These are phyloP conservation scores for Lenwebbia sp. DNA, from an alignment of 345 rosid genomes.

Conservation along the genomic window DNA sequence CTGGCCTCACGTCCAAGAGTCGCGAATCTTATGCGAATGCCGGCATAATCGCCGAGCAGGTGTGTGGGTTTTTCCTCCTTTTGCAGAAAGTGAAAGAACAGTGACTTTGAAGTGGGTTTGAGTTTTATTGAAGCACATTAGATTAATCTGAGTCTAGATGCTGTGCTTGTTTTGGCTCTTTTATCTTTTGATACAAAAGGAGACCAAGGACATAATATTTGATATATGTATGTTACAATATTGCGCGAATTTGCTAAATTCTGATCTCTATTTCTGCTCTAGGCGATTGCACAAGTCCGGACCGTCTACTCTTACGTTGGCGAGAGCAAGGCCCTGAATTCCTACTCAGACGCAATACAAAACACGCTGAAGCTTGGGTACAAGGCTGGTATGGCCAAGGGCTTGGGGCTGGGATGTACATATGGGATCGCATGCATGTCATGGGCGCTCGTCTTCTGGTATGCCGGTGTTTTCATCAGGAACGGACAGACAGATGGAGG, in stretches of 20 bases:
- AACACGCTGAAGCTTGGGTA: constrained; percentile 92
- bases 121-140: not conserved
- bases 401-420: constrained; percentile 95
- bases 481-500: constrained; percentile 95
- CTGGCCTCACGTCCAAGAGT: constrained; percentile 96
- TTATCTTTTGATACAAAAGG: not conserved
- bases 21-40: constrained; percentile 97
- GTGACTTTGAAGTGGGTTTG: not conserved
- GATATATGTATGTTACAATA: not conserved
- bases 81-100: not conserved
- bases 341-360: constrained; percentile 93
- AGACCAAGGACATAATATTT: not conserved
- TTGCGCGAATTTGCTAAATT: not conserved
- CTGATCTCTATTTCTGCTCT: not conserved
- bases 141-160: not conserved
- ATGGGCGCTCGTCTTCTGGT: constrained; percentile 99
- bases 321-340: constrained; percentile 86
- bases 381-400: constrained; percentile 99
- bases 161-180: not conserved
- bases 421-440: constrained; percentile 99
- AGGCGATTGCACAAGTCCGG: constrained; percentile 99
- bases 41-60: constrained; percentile 97
- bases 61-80: constrained; percentile 11
- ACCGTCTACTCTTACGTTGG: constrained; percentile 96
- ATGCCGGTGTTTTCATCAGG: constrained; percentile 95